These are phyloP conservation scores for Fusarium vanettenii DNA, from an alignment of 2,329 filamentous ascomycete species.

Conservation along the genomic window DNA sequence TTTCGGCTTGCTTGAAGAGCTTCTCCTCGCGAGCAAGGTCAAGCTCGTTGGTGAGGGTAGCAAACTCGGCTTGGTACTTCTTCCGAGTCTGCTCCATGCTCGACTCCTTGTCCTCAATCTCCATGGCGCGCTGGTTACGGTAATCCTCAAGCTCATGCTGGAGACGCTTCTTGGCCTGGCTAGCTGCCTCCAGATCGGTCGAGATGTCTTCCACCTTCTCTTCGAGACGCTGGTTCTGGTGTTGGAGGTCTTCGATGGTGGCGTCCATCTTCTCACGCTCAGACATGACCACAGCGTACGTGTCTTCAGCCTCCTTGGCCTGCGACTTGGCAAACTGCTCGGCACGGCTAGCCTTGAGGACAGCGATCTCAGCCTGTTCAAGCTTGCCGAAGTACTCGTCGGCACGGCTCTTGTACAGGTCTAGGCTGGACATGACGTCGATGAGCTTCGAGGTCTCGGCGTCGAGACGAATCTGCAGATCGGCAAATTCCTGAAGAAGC, in stretches of 20 bases:
- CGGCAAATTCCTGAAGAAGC: slow-evolving; percentile 90
- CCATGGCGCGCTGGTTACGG: slow-evolving; percentile 91
- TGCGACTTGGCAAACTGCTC: slow-evolving; percentile 95
- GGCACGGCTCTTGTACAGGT: slow-evolving; percentile 89
- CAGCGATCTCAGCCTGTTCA: slow-evolving; percentile 95
- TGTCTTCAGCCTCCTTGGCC: slow-evolving; percentile 90
- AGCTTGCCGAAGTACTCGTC: slow-evolving; percentile 98
- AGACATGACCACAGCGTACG: slow-evolving; percentile 88
- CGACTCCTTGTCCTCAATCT: slow-evolving; percentile 95
- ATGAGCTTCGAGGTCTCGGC: slow-evolving; percentile 86
- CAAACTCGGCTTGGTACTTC: slow-evolving; percentile 96
- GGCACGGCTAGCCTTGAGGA: slow-evolving; percentile 89
- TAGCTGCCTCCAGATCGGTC: slow-evolving; percentile 85
- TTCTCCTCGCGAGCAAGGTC: slow-evolving; percentile 92
- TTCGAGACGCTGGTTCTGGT: slow-evolving; percentile 88
- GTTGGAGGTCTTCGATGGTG: slow-evolving; percentile 88
- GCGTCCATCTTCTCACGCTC: slow-evolving; percentile 92
- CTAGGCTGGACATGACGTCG: slow-evolving; percentile 86
- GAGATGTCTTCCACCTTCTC: slow-evolving; percentile 92
- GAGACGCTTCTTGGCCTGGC: slow-evolving; percentile 91
- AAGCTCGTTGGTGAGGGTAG: slow-evolving; percentile 88
- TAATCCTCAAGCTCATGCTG: slow-evolving; percentile 99
- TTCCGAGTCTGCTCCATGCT: slow-evolving; percentile 97
- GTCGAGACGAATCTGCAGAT: slow-evolving; percentile 92
- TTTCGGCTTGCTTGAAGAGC: slow-evolving; percentile 88